These are phyloP conservation scores for Annulohypoxylon nitens DNA, from an alignment of 495 filamentous ascomycete genomes.

Conservation along the genomic window DNA sequence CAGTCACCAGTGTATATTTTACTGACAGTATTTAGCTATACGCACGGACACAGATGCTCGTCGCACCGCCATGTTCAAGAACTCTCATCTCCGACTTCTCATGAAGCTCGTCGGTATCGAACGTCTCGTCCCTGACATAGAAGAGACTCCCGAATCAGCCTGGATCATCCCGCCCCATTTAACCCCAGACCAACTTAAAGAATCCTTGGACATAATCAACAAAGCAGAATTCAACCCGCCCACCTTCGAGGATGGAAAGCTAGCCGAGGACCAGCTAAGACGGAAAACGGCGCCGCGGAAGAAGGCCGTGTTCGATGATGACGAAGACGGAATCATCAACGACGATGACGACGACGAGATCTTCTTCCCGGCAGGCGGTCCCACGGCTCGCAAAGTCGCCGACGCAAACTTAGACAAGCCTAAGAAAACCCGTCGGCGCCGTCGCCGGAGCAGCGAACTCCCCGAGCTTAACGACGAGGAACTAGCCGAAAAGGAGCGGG, in stretches of 20 bases:
- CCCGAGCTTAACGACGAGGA: constrained; percentile 58
- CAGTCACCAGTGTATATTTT: too few species aligned
- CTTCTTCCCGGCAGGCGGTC: constrained; percentile 77
- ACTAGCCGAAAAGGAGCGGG: constrained; percentile 60
- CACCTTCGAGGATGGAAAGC: constrained; percentile 73
- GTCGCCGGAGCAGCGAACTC: constrained; percentile 59
- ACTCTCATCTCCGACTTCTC: constrained; percentile 89
- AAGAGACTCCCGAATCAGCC: constrained; percentile 75
- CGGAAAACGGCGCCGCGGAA: constrained; percentile 70
- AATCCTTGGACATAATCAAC: constrained; percentile 71
- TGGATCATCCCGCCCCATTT: constrained; percentile 84
- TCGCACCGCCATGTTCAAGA: constrained; percentile 83
- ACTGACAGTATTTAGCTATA: constrained; percentile 62
- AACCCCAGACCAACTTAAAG: constrained; percentile 71
- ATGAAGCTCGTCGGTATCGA: constrained; percentile 82
- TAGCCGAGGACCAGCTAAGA: constrained; percentile 81
- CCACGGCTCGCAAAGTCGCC: constrained; percentile 65
- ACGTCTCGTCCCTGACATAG: constrained; percentile 70
- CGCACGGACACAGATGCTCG: constrained; percentile 76
- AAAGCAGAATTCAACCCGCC: constrained; percentile 79
- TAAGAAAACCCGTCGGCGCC: constrained; percentile 57
- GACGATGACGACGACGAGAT: constrained; percentile 67
- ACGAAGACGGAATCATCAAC: constrained; percentile 64
- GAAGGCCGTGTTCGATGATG: constrained; percentile 71
- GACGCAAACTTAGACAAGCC: constrained; percentile 63